These are phyloP conservation scores for Erodium maritimum DNA, from an alignment of 345 rosid species.

Conservation along the genomic window DNA sequence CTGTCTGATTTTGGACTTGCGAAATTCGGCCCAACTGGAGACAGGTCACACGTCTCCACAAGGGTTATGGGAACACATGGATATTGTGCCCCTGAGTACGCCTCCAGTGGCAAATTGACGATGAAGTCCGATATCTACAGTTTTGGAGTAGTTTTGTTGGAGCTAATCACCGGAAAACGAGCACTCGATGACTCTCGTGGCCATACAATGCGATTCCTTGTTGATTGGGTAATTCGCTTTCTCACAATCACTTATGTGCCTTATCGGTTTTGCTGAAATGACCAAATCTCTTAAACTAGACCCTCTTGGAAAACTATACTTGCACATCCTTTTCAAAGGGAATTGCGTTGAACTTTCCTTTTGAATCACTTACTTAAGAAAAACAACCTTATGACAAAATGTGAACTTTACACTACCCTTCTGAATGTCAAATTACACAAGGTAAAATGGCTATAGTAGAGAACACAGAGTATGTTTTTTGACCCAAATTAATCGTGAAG, in stretches of 20 bases:
- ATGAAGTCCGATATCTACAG: slow-evolving; percentile 56
- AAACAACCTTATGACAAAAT: too few relatives aligned
- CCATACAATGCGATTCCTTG: slow-evolving; percentile 23
- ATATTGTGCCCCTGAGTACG: slow-evolving; percentile 74
- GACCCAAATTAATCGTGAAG: too few relatives aligned
- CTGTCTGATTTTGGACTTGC: slow-evolving; percentile 77
- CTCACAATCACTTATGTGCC: neutral
- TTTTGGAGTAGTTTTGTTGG: slow-evolving; percentile 58
- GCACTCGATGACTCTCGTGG: slow-evolving; percentile 22
- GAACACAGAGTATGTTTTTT: too few relatives aligned
- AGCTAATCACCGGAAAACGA: slow-evolving; percentile 51
- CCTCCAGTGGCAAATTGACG: slow-evolving; percentile 37
- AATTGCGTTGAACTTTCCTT: too few relatives aligned
- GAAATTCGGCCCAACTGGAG: slow-evolving; percentile 51
- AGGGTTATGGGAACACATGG: slow-evolving; percentile 67
- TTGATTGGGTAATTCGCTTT: slow-evolving; percentile 38
- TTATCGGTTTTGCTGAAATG: neutral
- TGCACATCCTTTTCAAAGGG: too few relatives aligned
- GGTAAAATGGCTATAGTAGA: too few relatives aligned
- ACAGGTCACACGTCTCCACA: slow-evolving; percentile 50
- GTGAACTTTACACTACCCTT: too few relatives aligned
- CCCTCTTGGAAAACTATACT: too few relatives aligned
- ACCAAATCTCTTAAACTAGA: too few relatives aligned
- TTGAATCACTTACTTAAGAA: too few relatives aligned
- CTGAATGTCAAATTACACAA: too few relatives aligned